Evolutionary conservation across 2,329 filamentous ascomycete genomes (phyloP), one percentile per base, ranked within the genome.

Genomic region (Aspergillus fijiensis): DNA sequence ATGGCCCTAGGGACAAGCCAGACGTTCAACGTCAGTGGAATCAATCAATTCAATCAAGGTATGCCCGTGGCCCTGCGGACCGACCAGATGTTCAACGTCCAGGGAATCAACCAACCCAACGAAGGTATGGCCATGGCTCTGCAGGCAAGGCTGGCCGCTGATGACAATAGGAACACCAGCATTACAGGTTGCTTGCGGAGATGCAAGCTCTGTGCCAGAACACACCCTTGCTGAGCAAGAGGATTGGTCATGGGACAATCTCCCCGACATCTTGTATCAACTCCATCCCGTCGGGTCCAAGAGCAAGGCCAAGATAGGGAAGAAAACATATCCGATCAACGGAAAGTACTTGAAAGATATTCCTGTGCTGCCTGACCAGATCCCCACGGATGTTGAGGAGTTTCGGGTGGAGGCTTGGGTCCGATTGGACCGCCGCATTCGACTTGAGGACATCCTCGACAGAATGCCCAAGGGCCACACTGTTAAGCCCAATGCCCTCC

Each of bases 361-460:
- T 14, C 59, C 63, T 1, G 62, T 72, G 12, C 61, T 75, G 11
- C 72, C 73, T 1, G 67, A 72, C 50, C 64, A 69, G 5, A 72
- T 74, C 21, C 66, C 70, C 0, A 65, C 67, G 5, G 60, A 69
- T n/a, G 70, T 75, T 14, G 70, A 72, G 55, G 69, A 69, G 39
- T 72, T 68, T 47, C 61, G 71, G 3, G 70, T 71, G 33, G 73
- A 75, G 47, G 67, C 72, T 9, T 75, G 73, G 73, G 61, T 68
- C 57, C 67, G 72, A 3, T 52, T 71, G 1, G 72, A 75, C 55
- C 51, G 61, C 7, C 65, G 70, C 4, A 70, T 74, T 52, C 58
- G 55, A 7, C 61, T 72, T 7, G 50, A 61, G 5, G 72, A 74
- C 51, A 72, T 75, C 31, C 64, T 60, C 0, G 66, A 65, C 10